phyloP scores from a whole-genome alignment of 2,329 filamentous ascomycete genomes.

The Gnomoniopsis sp. region DNA sequence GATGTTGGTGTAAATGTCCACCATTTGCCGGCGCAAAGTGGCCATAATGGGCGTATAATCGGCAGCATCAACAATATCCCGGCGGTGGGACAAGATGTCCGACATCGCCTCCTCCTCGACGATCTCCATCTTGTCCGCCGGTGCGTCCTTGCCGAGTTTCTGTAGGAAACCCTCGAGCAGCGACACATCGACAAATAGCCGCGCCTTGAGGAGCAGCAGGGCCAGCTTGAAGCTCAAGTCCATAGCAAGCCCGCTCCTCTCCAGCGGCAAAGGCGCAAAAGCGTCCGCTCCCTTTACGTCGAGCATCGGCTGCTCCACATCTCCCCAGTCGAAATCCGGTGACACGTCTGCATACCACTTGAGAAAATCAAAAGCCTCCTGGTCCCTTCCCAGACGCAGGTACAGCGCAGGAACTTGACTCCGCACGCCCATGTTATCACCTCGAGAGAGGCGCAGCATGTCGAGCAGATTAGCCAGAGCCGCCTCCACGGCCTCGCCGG shows the following conservation, averaged over 20 bases:
- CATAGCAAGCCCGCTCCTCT: neutral
- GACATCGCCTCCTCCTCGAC: neutral
- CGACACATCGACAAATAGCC: neutral
- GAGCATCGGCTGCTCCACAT: slow-evolving; percentile 29
- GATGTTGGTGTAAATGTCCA: neutral
- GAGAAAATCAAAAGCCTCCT: slow-evolving; percentile 42
- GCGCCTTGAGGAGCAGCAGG: neutral
- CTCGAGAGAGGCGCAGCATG: slow-evolving; percentile 16
- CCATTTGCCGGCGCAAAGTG: neutral
- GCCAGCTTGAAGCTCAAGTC: neutral
- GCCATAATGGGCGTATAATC: neutral
- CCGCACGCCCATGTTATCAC: slow-evolving; percentile 22
- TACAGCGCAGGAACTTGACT: slow-evolving; percentile 23
- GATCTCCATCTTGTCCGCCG: neutral
- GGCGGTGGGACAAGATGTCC: neutral
- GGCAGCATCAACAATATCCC: neutral
- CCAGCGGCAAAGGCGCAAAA: slow-evolving; percentile 30
- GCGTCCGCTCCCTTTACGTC: slow-evolving; percentile 36
- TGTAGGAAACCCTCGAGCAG: neutral
- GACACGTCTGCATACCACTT: slow-evolving; percentile 38
- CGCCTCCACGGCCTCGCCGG: slow-evolving; percentile 25
- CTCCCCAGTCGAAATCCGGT: slow-evolving; percentile 31
- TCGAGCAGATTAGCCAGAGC: slow-evolving; percentile 6
- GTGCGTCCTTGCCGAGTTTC: neutral
- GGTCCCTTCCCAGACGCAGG: slow-evolving; percentile 29